Conservation (phyloP, 2,329 filamentous ascomycete genomes). For the Incumbomyces lentus region DNA sequence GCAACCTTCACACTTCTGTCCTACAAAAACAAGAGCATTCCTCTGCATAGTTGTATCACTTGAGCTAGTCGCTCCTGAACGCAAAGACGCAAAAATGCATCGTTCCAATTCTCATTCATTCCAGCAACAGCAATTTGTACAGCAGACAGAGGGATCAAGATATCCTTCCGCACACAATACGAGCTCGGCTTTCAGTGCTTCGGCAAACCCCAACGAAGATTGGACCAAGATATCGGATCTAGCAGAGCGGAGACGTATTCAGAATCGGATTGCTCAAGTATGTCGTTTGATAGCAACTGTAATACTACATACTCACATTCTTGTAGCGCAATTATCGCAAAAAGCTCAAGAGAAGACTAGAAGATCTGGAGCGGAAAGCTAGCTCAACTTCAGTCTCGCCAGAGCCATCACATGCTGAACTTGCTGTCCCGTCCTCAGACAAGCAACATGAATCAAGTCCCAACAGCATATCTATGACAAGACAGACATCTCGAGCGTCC, state of each 20-base stretch:
- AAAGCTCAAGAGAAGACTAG: slow-evolving; percentile 57
- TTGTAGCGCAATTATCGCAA: slow-evolving; percentile 37
- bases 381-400: slow-evolving; percentile 52
- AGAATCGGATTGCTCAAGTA: slow-evolving; percentile 86
- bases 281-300: slow-evolving; percentile 11
- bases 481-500: slow-evolving; percentile 12
- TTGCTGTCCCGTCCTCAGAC: neutral
- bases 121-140: slow-evolving; percentile 7
- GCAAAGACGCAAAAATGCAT: slow-evolving; percentile 10
- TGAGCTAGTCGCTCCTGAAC: neutral
- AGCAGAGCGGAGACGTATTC: slow-evolving; percentile 83
- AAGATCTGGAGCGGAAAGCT: slow-evolving; percentile 53
- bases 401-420: slow-evolving; percentile 40
- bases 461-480: slow-evolving; percentile 9
- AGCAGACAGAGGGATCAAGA: slow-evolving; percentile 16
- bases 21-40: neutral
- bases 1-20: neutral
- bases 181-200: slow-evolving; percentile 89
- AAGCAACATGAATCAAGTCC: neutral
- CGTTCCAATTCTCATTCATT: slow-evolving; percentile 19
- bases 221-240: slow-evolving; percentile 99
- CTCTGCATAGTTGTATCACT: neutral
- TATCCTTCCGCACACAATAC: slow-evolving; percentile 52
- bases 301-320: slow-evolving; percentile 18
- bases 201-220: slow-evolving; percentile 91